Evolutionary conservation across 2,329 filamentous ascomycete genomes (phyloP).

Genomic region (Xylaria sp.): DNA sequence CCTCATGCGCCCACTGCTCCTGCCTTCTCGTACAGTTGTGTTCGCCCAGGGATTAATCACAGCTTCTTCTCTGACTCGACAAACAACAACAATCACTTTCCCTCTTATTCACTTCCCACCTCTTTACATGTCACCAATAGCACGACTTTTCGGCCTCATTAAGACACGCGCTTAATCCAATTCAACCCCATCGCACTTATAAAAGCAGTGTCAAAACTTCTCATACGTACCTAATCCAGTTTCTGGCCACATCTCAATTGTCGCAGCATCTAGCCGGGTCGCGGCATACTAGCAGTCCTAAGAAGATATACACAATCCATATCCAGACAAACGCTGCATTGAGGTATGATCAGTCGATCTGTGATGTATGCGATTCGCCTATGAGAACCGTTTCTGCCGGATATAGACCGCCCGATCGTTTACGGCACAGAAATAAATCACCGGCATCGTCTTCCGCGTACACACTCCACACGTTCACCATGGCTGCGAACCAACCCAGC

Average conservation of each 20-base stretch:
- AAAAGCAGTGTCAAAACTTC: slow-evolving; percentile 20
- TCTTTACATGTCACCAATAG: slow-evolving; percentile 2
- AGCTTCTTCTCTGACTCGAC: slow-evolving; percentile 10
- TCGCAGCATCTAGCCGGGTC: slow-evolving; percentile 1
- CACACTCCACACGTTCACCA: slow-evolving; percentile 8
- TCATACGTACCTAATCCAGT: slow-evolving; percentile 1
- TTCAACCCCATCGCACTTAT: slow-evolving; percentile 21
- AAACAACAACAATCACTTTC: slow-evolving; percentile 19
- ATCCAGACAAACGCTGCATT: slow-evolving; percentile 25
- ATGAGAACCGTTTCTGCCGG: slow-evolving; percentile 17
- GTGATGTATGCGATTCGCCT: slow-evolving; percentile 27
- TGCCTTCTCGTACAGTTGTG: not conserved
- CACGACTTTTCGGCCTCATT: slow-evolving; percentile 22
- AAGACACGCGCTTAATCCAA: slow-evolving; percentile 27
- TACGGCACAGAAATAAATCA: slow-evolving; percentile 5
- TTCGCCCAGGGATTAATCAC: slow-evolving; percentile 7
- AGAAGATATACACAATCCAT: slow-evolving; percentile 1
- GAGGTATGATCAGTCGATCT: slow-evolving; percentile 26
- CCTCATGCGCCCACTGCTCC: not conserved
- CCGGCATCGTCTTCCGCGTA: slow-evolving; percentile 2
- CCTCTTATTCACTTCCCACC: slow-evolving; percentile 18
- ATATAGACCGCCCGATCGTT: slow-evolving; percentile 13
- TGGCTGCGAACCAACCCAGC: slow-evolving; percentile 13
- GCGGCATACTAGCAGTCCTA: not conserved
- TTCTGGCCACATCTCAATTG: slow-evolving; percentile 17